Evolutionary conservation across 139 green algal species (phyloP).

Genomic region (Tetradesmus obliquus): DNA sequence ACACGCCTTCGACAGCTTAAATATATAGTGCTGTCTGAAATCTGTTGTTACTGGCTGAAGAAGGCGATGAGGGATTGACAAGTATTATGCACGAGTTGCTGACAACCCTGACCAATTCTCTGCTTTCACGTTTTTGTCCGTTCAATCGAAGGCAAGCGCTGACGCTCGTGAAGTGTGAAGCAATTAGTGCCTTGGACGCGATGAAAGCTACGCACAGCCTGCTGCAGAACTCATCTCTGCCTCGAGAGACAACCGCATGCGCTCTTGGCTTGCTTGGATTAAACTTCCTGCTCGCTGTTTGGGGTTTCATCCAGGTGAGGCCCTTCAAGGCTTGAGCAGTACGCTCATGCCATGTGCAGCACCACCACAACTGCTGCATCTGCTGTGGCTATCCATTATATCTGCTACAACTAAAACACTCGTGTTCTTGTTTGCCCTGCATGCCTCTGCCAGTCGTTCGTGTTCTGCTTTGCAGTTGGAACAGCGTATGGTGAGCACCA

Average conservation of each 20-base stretch:
- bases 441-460: neutral
- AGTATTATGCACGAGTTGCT: too few species aligned
- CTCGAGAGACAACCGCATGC: neutral
- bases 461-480: conserved; percentile 7
- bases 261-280: neutral
- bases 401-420: neutral
- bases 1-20: too few species aligned
- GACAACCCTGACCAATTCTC: too few species aligned
- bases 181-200: neutral
- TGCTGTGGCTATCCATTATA: neutral
- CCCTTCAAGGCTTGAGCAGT: too few species aligned
- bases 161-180: neutral
- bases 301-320: conserved; percentile 13
- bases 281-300: neutral
- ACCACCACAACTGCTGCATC: neutral
- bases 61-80: too few species aligned
- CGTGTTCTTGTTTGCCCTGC: too few species aligned
- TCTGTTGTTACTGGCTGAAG: too few species aligned
- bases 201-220: neutral
- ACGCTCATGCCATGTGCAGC: neutral
- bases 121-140: too few species aligned
- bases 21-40: too few species aligned
- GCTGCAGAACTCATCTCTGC: neutral
- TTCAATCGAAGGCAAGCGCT: neutral
- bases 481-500: conserved; percentile 2